phyloP scores from a whole-genome alignment of 257 asterid genomes.

The Prunella vulgaris region DNA sequence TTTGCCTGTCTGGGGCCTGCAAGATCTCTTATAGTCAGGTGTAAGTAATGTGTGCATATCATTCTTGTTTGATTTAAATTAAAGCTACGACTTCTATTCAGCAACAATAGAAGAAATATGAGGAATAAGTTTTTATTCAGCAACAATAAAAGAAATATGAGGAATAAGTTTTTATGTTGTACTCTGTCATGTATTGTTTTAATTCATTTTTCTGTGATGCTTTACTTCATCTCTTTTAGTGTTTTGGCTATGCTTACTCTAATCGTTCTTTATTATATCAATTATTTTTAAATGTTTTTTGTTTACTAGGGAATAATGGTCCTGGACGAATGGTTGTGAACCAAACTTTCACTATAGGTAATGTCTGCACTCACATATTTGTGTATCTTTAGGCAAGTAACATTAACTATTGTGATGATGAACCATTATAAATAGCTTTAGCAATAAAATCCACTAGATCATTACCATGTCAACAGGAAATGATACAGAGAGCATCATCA shows the following conservation, averaged over 20 bases:
- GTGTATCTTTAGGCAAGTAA: not conserved
- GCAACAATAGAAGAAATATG: not conserved
- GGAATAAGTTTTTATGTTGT: not conserved
- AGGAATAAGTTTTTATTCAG: not conserved
- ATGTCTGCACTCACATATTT: constrained; percentile 13
- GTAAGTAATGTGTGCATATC: not conserved
- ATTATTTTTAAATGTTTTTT: constrained; percentile 1
- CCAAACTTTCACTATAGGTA: constrained; percentile 97
- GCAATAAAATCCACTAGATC: constrained; percentile 8
- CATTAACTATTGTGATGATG: not conserved
- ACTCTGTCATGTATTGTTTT: not conserved
- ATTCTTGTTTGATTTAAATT: not conserved
- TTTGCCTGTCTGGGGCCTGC: not conserved
- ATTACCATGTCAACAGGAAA: not conserved
- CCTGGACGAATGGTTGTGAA: constrained; percentile 79
- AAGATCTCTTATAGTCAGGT: not conserved
- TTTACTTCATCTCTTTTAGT: not conserved
- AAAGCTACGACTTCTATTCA: not conserved
- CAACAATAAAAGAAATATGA: not conserved
- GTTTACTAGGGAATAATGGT: constrained; percentile 57
- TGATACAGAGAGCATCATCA: not conserved
- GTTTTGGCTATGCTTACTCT: not conserved
- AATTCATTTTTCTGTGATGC: not conserved
- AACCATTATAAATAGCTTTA: not conserved
- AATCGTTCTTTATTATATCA: not conserved